Conservation (phyloP, 2,329 filamentous ascomycete species). For the Chaetomium olivaceum region DNA sequence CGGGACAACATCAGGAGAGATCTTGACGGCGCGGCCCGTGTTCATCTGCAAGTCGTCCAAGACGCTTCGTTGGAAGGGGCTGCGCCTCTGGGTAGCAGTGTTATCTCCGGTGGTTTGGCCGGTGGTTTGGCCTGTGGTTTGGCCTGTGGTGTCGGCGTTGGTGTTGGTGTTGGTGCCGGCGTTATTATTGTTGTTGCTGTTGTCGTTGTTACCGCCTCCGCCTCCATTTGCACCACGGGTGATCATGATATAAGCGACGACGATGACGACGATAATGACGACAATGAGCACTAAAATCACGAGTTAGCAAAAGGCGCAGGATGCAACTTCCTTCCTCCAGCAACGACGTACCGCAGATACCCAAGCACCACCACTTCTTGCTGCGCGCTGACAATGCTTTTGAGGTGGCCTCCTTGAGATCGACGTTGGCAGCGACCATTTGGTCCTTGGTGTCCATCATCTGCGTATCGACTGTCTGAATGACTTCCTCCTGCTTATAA, state of each 20-base stretch:
- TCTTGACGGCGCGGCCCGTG: conserved; percentile 32
- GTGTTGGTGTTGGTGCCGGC: conserved; percentile 36
- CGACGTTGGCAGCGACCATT: conserved; percentile 78
- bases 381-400: conserved; percentile 78
- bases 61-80: conserved; percentile 23
- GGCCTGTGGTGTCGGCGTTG: no score
- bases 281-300: conserved; percentile 50
- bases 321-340: not conserved
- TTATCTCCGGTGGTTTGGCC: not conserved
- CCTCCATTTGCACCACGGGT: conserved; percentile 34
- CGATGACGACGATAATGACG: conserved; percentile 52
- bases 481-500: conserved; percentile 78
- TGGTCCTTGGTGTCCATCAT: conserved; percentile 83
- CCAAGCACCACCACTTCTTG: conserved; percentile 97
- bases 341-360: conserved; percentile 61
- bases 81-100: conserved; percentile 26
- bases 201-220: conserved; percentile 36
- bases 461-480: conserved; percentile 81
- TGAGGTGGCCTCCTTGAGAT: conserved; percentile 78
- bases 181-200: conserved; percentile 34
- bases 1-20: conserved; percentile 20
- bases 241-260: conserved; percentile 52
- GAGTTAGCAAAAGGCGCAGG: conserved; percentile 13
- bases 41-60: conserved; percentile 35
- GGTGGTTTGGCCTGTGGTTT: not conserved